A percentile compares a stretch with the other conserved stretches of the same genome.
phyloP scores from a whole-genome alignment of 129 eudicot genomes.

The Silybum marianum region DNA sequence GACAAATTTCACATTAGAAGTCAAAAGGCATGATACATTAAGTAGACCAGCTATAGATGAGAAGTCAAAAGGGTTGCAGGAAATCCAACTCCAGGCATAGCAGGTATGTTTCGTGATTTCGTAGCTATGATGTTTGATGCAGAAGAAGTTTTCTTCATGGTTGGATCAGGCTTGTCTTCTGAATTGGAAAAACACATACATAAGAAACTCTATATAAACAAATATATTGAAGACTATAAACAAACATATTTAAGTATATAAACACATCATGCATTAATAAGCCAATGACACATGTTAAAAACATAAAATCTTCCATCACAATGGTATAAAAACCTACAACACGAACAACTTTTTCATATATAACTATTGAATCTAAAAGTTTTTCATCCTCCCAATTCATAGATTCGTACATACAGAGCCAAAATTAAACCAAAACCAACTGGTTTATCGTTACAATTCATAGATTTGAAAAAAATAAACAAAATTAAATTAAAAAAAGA shows the following conservation, averaged over 20 bases:
- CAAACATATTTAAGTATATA: not conserved
- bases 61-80: constrained; percentile 84
- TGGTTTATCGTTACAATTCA: too few relatives aligned
- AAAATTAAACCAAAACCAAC: too few relatives aligned
- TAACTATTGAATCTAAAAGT: too few relatives aligned
- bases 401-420: too few relatives aligned
- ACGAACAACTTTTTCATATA: too few relatives aligned
- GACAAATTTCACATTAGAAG: too few relatives aligned
- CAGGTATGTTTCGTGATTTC: constrained; percentile 27
- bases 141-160: constrained; percentile 34
- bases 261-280: not conserved
- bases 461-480: too few relatives aligned
- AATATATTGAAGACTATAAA: not conserved
- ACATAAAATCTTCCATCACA: too few relatives aligned
- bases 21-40: constrained; percentile 46
- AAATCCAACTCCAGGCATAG: constrained; percentile 48
- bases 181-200: constrained; percentile 11
- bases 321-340: too few relatives aligned
- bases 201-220: not conserved
- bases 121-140: constrained; percentile 46
- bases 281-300: not conserved
- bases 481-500: too few relatives aligned
- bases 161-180: constrained; percentile 45
- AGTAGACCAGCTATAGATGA: constrained; percentile 87
- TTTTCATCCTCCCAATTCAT: too few relatives aligned